These are phyloP conservation scores for Viridothelium virens DNA, from an alignment of 495 filamentous ascomycete genomes.

Conservation along the genomic window DNA sequence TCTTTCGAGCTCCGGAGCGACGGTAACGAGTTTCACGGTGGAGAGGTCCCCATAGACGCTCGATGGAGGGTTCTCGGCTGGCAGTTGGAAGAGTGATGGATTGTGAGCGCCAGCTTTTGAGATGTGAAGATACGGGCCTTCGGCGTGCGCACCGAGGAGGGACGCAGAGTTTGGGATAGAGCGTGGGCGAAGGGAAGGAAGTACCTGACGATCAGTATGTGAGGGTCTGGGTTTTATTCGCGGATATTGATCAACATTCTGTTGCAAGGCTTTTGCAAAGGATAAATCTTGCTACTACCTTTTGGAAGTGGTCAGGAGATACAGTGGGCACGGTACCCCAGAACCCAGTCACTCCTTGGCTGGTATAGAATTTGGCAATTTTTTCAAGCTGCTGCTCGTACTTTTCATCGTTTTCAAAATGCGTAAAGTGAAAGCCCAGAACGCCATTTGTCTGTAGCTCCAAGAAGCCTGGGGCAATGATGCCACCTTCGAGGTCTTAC, in stretches of 20 bases:
- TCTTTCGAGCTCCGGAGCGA: constrained; percentile 34
- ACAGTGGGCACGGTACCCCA: constrained; percentile 39
- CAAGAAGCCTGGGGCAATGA: constrained; percentile 37
- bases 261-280: background rate
- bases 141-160: constrained; percentile 37
- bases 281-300: constrained; percentile 21
- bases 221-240: too few relatives aligned
- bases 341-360: constrained; percentile 38
- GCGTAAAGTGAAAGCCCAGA: constrained; percentile 39
- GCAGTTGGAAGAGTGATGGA: constrained; percentile 31
- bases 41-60: constrained; percentile 29
- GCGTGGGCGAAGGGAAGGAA: constrained; percentile 32
- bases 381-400: constrained; percentile 32
- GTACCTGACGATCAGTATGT: constrained; percentile 28
- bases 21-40: constrained; percentile 34
- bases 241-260: too few relatives aligned
- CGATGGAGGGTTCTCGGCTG: constrained; percentile 20
- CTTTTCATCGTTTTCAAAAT: constrained; percentile 31
- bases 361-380: constrained; percentile 31
- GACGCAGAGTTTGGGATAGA: constrained; percentile 27
- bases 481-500: constrained; percentile 37
- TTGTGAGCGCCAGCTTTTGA: constrained; percentile 39
- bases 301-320: constrained; percentile 31
- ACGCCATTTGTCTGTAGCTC: constrained; percentile 39
- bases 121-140: constrained; percentile 38